These are phyloP conservation scores for Tetrastigma voinierianum DNA, from an alignment of 164 flowering plant genomes.

Conservation along the genomic window DNA sequence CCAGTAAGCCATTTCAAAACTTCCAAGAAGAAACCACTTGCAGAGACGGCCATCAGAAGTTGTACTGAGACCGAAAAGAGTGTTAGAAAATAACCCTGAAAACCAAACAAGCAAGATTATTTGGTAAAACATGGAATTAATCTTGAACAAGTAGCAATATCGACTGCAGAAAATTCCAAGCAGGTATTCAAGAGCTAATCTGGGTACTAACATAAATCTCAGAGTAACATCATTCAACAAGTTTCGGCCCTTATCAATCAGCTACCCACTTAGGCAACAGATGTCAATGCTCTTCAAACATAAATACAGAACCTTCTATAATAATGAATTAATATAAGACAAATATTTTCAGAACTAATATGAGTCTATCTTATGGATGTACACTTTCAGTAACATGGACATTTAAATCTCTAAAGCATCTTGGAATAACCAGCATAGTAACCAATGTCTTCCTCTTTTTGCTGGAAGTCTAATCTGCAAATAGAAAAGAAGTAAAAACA, in stretches of 20 bases:
- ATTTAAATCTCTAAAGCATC: conserved; percentile 12
- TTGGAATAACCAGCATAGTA: conserved; percentile 76
- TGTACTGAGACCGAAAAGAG: conserved; percentile 49
- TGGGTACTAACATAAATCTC: conserved; percentile 55
- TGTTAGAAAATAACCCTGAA: conserved; percentile 24
- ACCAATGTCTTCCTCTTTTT: conserved; percentile 66
- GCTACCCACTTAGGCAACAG: conserved; percentile 63
- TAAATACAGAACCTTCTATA: conserved; percentile 51
- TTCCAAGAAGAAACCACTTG: conserved; percentile 72
- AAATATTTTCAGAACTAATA: too few species aligned
- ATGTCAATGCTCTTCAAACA: conserved; percentile 69
- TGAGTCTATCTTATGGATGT: too few species aligned
- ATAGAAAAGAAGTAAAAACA: too few species aligned
- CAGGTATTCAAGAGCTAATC: too few species aligned
- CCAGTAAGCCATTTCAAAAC: conserved; percentile 49
- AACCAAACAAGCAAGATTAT: not conserved
- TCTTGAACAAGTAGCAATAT: too few species aligned
- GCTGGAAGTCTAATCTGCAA: conserved; percentile 59
- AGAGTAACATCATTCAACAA: conserved; percentile 45
- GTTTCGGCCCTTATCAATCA: conserved; percentile 70
- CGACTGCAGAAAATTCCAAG: too few species aligned
- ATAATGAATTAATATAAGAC: not conserved
- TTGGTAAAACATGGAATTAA: not conserved
- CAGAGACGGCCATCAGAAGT: conserved; percentile 62
- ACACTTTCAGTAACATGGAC: too few species aligned